These are phyloP conservation scores for Ceraceosorus guamensis DNA, from an alignment of 1,284 basidiomycete genomes.

Conservation along the genomic window DNA sequence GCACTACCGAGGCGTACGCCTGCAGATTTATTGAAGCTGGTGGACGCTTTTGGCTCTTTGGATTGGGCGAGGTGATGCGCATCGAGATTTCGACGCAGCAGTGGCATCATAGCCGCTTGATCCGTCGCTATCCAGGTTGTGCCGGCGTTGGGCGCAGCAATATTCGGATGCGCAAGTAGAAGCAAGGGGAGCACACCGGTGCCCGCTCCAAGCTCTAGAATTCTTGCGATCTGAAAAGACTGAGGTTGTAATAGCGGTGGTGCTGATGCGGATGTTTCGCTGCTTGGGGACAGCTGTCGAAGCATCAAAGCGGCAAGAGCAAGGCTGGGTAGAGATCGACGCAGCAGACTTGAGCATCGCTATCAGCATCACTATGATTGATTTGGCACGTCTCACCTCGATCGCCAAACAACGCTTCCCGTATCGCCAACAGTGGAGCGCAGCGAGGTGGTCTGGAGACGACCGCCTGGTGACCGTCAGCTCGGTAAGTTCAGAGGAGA, in stretches of 20 bases:
- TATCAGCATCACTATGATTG: neutral
- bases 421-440: constrained; percentile 35
- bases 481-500: too few relatives aligned
- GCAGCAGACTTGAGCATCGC: neutral
- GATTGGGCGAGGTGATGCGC: neutral
- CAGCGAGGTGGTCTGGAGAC: constrained; percentile 26
- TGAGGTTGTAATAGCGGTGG: neutral
- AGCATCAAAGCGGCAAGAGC: constrained; percentile 20
- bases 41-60: too few relatives aligned
- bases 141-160: neutral
- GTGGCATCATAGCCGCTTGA: constrained; percentile 22
- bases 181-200: constrained; percentile 38
- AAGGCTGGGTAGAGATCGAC: too few relatives aligned
- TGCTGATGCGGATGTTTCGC: neutral
- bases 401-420: constrained; percentile 40
- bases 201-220: constrained; percentile 42
- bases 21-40: too few relatives aligned
- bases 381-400: constrained; percentile 13
- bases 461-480: neutral
- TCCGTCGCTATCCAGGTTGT: constrained; percentile 38
- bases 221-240: neutral
- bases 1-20: neutral
- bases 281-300: neutral
- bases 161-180: constrained; percentile 8
- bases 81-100: constrained; percentile 27